Conservation (phyloP, 1,139 yeast species). For the Blastobotrys malaysiensis region DNA sequence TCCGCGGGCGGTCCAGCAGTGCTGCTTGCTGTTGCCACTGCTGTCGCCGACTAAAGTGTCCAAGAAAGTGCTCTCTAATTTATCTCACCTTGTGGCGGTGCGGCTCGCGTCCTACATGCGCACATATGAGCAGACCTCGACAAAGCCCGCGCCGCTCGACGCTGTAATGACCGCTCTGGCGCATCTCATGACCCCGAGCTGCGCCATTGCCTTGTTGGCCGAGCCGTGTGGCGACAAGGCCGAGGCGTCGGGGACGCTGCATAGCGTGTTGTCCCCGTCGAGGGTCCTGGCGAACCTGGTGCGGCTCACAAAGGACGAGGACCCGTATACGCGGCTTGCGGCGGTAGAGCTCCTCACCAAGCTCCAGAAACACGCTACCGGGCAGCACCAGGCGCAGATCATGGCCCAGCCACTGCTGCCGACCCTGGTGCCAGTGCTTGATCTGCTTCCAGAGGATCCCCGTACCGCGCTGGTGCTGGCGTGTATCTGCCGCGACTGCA, state of each 20-base stretch:
- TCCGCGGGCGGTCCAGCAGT: conserved; percentile 8
- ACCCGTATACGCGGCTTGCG: conserved; percentile 28
- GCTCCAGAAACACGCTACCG: conserved; percentile 23
- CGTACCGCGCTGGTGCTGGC: conserved; percentile 29
- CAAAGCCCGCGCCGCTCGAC: conserved; percentile 16
- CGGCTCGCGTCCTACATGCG: conserved; percentile 17
- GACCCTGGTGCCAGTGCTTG: conserved; percentile 32
- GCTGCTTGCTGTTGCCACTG: conserved; percentile 26
- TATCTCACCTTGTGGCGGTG: conserved; percentile 17
- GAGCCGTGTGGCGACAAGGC: background rate
- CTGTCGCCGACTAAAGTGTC: conserved; percentile 1
- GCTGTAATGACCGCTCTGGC: conserved; percentile 29
- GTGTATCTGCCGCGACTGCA: conserved; percentile 29
- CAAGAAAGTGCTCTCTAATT: conserved; percentile 1
- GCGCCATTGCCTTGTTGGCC: background rate
- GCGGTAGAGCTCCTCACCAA: conserved; percentile 31
- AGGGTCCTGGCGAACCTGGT: conserved; percentile 25
- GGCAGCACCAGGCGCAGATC: conserved; percentile 20
- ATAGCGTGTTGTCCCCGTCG: conserved; percentile 20
- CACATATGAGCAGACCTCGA: conserved; percentile 9
- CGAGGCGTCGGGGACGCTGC: conserved; percentile 3
- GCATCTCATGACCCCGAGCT: conserved; percentile 18
- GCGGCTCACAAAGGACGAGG: conserved; percentile 24
- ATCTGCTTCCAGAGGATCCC: conserved; percentile 23
- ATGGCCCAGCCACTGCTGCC: conserved; percentile 31